A percentile compares a stretch with the other conserved stretches of the same genome.
These are phyloP conservation scores for Priceomyces melissophilus DNA, from an alignment of 805 yeast genomes.

Conservation along the genomic window DNA sequence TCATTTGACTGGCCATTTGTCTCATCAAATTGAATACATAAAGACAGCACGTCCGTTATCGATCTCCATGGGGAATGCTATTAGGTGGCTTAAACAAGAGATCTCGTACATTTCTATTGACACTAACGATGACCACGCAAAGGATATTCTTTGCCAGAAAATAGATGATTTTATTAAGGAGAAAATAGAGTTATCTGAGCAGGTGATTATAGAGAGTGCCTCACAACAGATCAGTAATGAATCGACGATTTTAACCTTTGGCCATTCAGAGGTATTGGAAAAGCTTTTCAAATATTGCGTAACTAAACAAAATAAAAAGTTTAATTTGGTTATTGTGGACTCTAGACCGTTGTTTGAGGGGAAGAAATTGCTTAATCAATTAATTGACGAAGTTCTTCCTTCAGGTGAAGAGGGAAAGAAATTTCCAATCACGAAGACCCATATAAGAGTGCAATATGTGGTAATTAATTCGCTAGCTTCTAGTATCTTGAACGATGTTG, in stretches of 20 bases:
- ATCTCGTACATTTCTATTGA: slow-evolving; percentile 80
- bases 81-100: slow-evolving; percentile 94
- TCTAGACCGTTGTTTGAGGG: slow-evolving; percentile 96
- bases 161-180: slow-evolving; percentile 83
- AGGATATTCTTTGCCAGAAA: slow-evolving; percentile 54
- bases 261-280: slow-evolving; percentile 79
- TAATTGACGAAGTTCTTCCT: slow-evolving; percentile 43
- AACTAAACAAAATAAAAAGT: slow-evolving; percentile 55
- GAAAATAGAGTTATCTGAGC: slow-evolving; percentile 78
- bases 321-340: slow-evolving; percentile 84
- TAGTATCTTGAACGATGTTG: slow-evolving; percentile 79
- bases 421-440: slow-evolving; percentile 38
- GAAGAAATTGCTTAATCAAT: slow-evolving; percentile 62
- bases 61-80: slow-evolving; percentile 96
- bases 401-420: slow-evolving; percentile 14
- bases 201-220: slow-evolving; percentile 78
- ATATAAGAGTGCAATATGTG: slow-evolving; percentile 74
- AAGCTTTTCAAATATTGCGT: slow-evolving; percentile 69
- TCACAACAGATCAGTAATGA: slow-evolving; percentile 71
- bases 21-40: slow-evolving; percentile 89
- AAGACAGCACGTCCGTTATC: slow-evolving; percentile 89
- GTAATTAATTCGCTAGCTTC: slow-evolving; percentile 71
- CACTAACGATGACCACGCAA: slow-evolving; percentile 64
- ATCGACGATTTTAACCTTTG: slow-evolving; percentile 80
- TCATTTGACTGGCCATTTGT: slow-evolving; percentile 80